phyloP scores from a whole-genome alignment of 2,329 filamentous ascomycete genomes.

The Aaosphaeria pasadenensis region DNA sequence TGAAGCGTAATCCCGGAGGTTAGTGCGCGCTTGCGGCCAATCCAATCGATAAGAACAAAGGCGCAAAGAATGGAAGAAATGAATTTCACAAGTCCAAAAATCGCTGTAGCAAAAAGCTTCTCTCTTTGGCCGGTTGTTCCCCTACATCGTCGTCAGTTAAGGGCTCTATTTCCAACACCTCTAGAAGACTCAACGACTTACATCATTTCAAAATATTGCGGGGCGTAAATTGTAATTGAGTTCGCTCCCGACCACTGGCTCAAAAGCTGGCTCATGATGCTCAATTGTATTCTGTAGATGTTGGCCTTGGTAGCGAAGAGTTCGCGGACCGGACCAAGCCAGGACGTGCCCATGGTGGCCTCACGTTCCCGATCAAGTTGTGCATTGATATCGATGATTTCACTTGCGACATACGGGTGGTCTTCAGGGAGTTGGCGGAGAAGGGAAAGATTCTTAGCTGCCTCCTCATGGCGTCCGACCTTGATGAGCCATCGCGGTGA shows the following conservation, averaged over 20 bases:
- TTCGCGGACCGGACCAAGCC: constrained; percentile 65
- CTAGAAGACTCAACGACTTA: background rate
- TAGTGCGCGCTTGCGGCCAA: constrained; percentile 65
- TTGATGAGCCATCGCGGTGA: constrained; percentile 71
- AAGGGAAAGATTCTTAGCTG: constrained; percentile 53
- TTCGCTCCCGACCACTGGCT: constrained; percentile 72
- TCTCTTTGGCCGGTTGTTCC: constrained; percentile 67
- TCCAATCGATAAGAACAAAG: constrained; percentile 74
- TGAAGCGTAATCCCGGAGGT: constrained; percentile 49
- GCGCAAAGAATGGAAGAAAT: constrained; percentile 65
- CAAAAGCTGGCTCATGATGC: constrained; percentile 66
- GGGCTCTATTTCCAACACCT: too few relatives aligned
- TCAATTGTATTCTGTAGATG: constrained; percentile 69
- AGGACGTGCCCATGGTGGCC: constrained; percentile 64
- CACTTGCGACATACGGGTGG: constrained; percentile 59
- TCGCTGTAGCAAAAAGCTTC: constrained; percentile 68
- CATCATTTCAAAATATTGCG: constrained; percentile 69
- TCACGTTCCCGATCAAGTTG: constrained; percentile 70
- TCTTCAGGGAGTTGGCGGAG: constrained; percentile 60
- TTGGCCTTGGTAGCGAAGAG: constrained; percentile 66
- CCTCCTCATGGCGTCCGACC: constrained; percentile 58
- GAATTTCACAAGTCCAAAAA: constrained; percentile 76
- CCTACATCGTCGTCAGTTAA: background rate
- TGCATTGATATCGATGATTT: constrained; percentile 63
- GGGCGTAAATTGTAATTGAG: constrained; percentile 58